Conservation (phyloP, 768 basidiomycete genomes). For the Podaxis carcinomalis region DNA sequence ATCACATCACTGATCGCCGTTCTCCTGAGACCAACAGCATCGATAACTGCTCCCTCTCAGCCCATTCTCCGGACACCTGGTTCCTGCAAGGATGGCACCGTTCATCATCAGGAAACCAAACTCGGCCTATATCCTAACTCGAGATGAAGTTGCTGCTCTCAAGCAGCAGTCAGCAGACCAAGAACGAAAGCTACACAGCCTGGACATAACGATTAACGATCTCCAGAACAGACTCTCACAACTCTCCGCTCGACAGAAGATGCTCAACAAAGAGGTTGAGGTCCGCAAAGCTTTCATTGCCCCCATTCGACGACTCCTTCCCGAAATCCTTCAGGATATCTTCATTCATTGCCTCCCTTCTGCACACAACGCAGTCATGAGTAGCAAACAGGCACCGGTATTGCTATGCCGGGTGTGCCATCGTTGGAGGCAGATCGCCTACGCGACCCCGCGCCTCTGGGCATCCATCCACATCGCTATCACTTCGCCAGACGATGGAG, state of each 20-base stretch:
- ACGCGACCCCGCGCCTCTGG: slow-evolving; percentile 16
- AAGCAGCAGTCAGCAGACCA: background rate
- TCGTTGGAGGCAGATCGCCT: slow-evolving; percentile 15
- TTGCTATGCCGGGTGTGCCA: slow-evolving; percentile 15
- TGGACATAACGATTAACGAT: background rate
- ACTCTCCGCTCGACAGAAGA: background rate
- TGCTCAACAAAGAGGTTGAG: background rate
- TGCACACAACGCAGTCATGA: slow-evolving; percentile 12
- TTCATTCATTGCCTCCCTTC: slow-evolving; percentile 16
- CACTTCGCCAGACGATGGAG: background rate
- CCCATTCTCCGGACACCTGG: no score
- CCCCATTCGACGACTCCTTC: slow-evolving; percentile 15
- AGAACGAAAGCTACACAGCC: background rate
- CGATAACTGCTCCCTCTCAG: no score
- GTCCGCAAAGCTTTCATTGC: background rate
- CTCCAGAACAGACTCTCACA: background rate
- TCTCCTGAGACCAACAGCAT: no score
- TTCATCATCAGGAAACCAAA: no score
- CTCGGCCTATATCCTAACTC: no score
- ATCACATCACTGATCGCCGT: no score
- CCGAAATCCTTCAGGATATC: slow-evolving; percentile 19
- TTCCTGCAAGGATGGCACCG: no score
- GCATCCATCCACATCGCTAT: slow-evolving; percentile 15
- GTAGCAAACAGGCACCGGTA: slow-evolving; percentile 11
- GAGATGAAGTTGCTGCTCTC: background rate